Base-by-base conservation (phyloP, 225 moss, liverwort and hornwort genomes). In the Neckera pumila region DNA sequence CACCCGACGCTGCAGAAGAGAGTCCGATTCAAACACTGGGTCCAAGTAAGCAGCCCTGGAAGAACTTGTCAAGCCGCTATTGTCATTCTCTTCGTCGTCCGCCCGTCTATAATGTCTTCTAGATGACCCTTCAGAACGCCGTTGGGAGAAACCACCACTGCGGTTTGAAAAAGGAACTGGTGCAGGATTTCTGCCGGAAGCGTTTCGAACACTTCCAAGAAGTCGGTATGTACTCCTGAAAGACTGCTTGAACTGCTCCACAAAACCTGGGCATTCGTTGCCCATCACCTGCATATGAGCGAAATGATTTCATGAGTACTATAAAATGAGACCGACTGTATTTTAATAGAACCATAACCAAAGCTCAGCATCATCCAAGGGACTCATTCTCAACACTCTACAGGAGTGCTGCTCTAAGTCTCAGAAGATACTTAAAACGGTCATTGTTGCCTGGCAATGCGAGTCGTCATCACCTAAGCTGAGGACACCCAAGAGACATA, bases 231-330 rank as follows among this genome's bases (percentile, higher is more conserved):
- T 92, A 53, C 93, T 96, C 65, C 90, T 90, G 75, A 97, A 99
- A 38, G 98, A 94, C 89, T 93, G 93, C 90, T 95, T 95, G 77
- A 99, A 96, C 86, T 95, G 95, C 90, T 95, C 95, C 90, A 99
- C 95, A 87, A 99, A 97, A 42, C 90, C 86, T 71, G 89, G 89
- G 72, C 95, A 94, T 72, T 96, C 94, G 70, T 85, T 88, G 65
- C 96, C 97, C 90, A 97, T 95, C 57, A 95, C 95, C 92, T 93
- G 94, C 88, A 89, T 40, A 65, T 31, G 61, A 75, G 42, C 84
- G 76, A 7, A 27, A 76, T 43, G 26, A 74, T 64, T 87, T 76
- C 57, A 77, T 86, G 62, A 91, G 81, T 47, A 65, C 26, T 61
- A 47, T 31, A 54, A 17, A 62, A 33, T 11, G 58, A 79, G 53